phyloP scores from a whole-genome alignment of 176 grass and related monocot species.

The Saccharum spontaneum region DNA sequence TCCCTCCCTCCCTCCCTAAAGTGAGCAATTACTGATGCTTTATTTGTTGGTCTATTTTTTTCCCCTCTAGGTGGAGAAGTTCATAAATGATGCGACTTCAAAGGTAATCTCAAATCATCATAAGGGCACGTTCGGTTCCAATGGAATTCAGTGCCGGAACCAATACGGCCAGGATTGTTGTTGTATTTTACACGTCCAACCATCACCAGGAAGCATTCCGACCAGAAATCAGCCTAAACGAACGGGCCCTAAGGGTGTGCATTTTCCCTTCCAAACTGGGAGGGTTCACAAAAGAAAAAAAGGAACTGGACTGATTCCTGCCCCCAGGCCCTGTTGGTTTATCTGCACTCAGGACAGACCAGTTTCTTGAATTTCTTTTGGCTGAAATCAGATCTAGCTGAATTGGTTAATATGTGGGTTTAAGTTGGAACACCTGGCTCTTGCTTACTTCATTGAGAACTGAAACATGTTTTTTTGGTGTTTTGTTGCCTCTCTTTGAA shows the following conservation, averaged over 20 bases:
- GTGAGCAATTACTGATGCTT: conserved; percentile 19
- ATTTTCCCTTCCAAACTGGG: conserved; percentile 14
- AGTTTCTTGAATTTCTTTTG: not conserved
- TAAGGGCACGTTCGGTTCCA: not conserved
- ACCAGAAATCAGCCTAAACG: too few relatives aligned
- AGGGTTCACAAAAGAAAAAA: not conserved
- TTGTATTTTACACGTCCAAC: too few relatives aligned
- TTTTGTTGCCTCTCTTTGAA: not conserved
- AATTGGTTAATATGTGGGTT: not conserved
- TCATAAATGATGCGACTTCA: conserved; percentile 71
- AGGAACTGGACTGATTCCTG: conserved; percentile 6
- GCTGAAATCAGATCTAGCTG: not conserved
- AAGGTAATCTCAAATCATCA: conserved; percentile 65
- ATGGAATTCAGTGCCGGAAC: too few relatives aligned
- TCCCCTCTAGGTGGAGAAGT: conserved; percentile 79
- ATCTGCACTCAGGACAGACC: not conserved
- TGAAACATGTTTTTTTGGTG: conserved; percentile 4
- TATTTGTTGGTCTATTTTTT: conserved; percentile 28
- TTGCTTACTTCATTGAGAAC: conserved; percentile 1
- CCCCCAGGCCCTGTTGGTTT: not conserved
- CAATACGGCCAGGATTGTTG: too few relatives aligned
- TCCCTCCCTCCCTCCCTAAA: not conserved
- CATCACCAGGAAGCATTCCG: too few relatives aligned
- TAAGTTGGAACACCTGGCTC: not conserved
- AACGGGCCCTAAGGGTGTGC: not conserved